A percentile compares a stretch with the other conserved stretches of the same genome.
Conservation (phyloP, 2,329 filamentous ascomycete species). For the Alternaria gansuensis region DNA sequence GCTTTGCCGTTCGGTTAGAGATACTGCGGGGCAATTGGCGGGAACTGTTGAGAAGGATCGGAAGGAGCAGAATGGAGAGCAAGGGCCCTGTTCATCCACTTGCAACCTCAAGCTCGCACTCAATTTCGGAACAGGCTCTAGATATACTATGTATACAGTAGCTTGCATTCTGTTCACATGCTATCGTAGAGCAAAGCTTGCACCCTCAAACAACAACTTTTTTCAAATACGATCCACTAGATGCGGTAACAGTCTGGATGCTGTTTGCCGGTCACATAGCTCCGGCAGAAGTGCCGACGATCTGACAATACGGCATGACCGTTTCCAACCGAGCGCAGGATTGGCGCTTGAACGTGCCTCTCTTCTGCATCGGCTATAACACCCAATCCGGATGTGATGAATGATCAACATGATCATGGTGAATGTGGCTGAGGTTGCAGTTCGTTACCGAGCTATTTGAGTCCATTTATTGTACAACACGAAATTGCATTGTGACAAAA, state of each 20-base stretch:
- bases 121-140: not conserved
- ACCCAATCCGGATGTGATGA: not conserved
- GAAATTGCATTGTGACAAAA: too few relatives aligned
- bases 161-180: too few relatives aligned
- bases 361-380: not conserved
- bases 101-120: not conserved
- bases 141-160: too few relatives aligned
- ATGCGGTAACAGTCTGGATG: not conserved
- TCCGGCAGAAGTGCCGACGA: not conserved
- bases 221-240: too few relatives aligned
- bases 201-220: too few relatives aligned
- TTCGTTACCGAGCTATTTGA: too few relatives aligned
- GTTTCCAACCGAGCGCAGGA: not conserved
- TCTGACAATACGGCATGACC: not conserved
- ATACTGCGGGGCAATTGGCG: not conserved
- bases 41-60: constrained; percentile 11
- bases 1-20: not conserved
- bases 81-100: not conserved
- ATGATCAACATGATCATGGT: not conserved
- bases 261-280: constrained; percentile 1
- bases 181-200: too few relatives aligned
- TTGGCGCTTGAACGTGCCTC: not conserved
- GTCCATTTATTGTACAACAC: too few relatives aligned
- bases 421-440: not conserved
- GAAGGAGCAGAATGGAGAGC: not conserved